Conservation (phyloP, 805 yeast genomes). For the Lipomyces mesembrius region DNA sequence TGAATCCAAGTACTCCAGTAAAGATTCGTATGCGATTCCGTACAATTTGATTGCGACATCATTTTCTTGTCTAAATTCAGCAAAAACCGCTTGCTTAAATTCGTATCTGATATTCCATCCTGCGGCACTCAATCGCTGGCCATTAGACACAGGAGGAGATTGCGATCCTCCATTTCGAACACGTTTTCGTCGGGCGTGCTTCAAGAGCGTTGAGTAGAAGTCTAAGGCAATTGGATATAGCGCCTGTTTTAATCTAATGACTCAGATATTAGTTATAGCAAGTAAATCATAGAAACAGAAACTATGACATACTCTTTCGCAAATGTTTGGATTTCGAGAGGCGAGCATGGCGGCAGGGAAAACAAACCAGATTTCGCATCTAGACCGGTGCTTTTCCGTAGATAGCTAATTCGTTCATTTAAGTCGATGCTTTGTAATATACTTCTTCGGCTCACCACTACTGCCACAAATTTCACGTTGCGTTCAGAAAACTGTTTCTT, state of each 20-base stretch:
- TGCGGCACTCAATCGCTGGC: constrained; percentile 41
- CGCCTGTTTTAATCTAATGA: constrained; percentile 45
- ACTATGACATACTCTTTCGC: constrained; percentile 43
- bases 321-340: constrained; percentile 50
- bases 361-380: constrained; percentile 54
- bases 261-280: not conserved
- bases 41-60: constrained; percentile 57
- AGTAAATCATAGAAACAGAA: no score
- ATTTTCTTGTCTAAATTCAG: constrained; percentile 54
- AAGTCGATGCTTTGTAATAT: constrained; percentile 43
- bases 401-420: constrained; percentile 46
- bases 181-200: constrained; percentile 50
- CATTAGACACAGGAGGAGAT: constrained; percentile 25
- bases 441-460: constrained; percentile 46
- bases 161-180: constrained; percentile 38
- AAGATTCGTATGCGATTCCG: constrained; percentile 59
- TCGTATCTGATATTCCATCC: constrained; percentile 59
- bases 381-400: constrained; percentile 53
- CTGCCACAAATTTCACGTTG: constrained; percentile 47
- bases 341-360: constrained; percentile 50
- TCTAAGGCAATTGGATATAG: constrained; percentile 52
- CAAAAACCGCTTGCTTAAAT: constrained; percentile 55
- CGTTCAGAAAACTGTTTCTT: constrained; percentile 45
- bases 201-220: constrained; percentile 52
- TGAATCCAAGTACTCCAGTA: constrained; percentile 50